Conservation (phyloP, 805 yeast species). For the Pichia cephalocereana region DNA sequence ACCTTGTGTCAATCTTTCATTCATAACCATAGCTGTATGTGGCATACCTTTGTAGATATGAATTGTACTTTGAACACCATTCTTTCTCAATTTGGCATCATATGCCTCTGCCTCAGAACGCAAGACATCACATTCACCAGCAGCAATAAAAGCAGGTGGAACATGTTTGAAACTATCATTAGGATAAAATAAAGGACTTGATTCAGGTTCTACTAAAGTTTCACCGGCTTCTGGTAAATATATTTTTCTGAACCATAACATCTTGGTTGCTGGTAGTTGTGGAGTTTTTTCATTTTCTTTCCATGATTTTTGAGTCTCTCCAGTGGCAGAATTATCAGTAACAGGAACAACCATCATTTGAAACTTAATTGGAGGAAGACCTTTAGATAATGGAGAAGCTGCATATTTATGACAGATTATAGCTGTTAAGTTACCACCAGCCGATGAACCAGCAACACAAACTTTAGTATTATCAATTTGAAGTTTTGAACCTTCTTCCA, state of each 20-base stretch:
- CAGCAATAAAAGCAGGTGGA: conserved; percentile 35
- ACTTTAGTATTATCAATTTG: conserved; percentile 26
- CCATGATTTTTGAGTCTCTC: conserved; percentile 30
- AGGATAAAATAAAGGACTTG: conserved; percentile 34
- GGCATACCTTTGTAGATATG: conserved; percentile 34
- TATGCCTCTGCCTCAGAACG: conserved; percentile 37
- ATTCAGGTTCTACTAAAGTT: conserved; percentile 23
- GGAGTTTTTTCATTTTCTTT: conserved; percentile 31
- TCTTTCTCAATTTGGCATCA: conserved; percentile 27
- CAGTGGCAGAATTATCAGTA: conserved; percentile 33
- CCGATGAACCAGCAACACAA: conserved; percentile 39
- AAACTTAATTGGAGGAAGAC: conserved; percentile 27
- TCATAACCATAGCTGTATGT: conserved; percentile 44
- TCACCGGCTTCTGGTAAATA: conserved; percentile 34
- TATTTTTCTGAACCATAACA: conserved; percentile 35
- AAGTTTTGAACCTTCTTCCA: conserved; percentile 19
- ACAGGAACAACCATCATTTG: conserved; percentile 38
- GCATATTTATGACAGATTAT: conserved; percentile 27
- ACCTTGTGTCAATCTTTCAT: conserved; percentile 29
- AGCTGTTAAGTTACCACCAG: conserved; percentile 34
- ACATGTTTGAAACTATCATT: conserved; percentile 30
- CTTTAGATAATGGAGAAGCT: conserved; percentile 14
- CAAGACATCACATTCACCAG: conserved; percentile 36
- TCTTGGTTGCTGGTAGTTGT: conserved; percentile 36
- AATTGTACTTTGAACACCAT: conserved; percentile 29